Evolutionary conservation across 768 basidiomycete species (phyloP).

Genomic region (Termitomyces sp.): DNA sequence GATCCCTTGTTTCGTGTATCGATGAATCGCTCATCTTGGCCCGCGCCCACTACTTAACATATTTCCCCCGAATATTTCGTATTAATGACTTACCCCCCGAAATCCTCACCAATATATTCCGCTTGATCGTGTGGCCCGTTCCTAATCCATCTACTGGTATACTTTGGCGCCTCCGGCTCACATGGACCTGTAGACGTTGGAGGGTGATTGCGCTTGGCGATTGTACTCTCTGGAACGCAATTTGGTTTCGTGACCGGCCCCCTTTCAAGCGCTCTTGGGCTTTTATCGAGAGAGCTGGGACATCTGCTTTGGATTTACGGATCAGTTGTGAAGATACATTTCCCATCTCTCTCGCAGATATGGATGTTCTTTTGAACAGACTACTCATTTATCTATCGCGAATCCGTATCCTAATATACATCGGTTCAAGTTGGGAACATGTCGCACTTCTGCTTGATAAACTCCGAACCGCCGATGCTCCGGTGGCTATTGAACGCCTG

Average conservation of each 20-base stretch:
- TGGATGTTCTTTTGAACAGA: constrained; percentile 42
- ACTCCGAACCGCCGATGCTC: constrained; percentile 30
- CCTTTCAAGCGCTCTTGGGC: constrained; percentile 45
- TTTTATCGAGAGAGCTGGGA: constrained; percentile 54
- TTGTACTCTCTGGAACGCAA: constrained; percentile 54
- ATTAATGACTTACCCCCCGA: constrained; percentile 62
- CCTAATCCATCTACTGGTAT: constrained; percentile 27
- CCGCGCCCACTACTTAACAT: constrained; percentile 23
- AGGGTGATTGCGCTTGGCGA: constrained; percentile 42
- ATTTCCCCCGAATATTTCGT: constrained; percentile 39
- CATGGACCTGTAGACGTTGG: constrained; percentile 57
- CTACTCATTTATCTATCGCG: constrained; percentile 48
- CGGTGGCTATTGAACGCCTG: constrained; percentile 50
- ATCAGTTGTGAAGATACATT: constrained; percentile 38
- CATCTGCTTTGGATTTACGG: constrained; percentile 53
- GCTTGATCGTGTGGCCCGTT: constrained; percentile 50
- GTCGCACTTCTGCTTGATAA: constrained; percentile 45
- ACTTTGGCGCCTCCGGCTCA: constrained; percentile 39
- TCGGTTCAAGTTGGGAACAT: constrained; percentile 52
- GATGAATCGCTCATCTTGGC: constrained; percentile 27
- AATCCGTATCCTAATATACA: constrained; percentile 54
- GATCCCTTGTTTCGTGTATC: constrained; percentile 1
- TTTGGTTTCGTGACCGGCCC: constrained; percentile 54
- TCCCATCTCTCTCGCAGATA: constrained; percentile 33
- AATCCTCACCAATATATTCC: constrained; percentile 61